Percentiles rank a stretch among this genome's conserved stretches.
These are phyloP conservation scores for Phyllosticta ampelicida DNA, from an alignment of 2,329 filamentous ascomycete species.

Conservation along the genomic window DNA sequence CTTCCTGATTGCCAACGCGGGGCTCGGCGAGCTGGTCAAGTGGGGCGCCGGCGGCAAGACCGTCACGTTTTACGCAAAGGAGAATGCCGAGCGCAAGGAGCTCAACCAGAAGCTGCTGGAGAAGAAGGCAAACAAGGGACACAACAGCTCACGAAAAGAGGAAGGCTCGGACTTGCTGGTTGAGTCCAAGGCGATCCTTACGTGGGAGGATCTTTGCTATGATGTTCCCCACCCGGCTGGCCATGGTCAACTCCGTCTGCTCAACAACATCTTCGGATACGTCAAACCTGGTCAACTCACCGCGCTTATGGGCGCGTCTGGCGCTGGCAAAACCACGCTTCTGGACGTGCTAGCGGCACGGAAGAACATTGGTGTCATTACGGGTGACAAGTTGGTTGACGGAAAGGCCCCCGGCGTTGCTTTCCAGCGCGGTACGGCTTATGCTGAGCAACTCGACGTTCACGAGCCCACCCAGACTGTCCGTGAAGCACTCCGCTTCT, in stretches of 20 bases:
- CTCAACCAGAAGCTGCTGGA: conserved; percentile 53
- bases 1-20: conserved; percentile 62
- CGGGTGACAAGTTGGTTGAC: conserved; percentile 53
- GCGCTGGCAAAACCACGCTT: conserved; percentile 78
- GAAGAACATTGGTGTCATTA: conserved; percentile 55
- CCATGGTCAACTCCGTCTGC: conserved; percentile 56
- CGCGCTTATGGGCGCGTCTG: conserved; percentile 65
- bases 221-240: conserved; percentile 66
- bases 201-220: conserved; percentile 73
- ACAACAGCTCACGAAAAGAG: conserved; percentile 30
- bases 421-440: conserved; percentile 54
- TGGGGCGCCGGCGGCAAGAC: conserved; percentile 73
- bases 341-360: conserved; percentile 62
- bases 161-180: conserved; percentile 39
- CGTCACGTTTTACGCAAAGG: conserved; percentile 64
- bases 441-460: conserved; percentile 55
- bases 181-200: conserved; percentile 45
- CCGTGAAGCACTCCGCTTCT: conserved; percentile 56
- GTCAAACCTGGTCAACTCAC: conserved; percentile 72
- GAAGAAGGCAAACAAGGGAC: conserved; percentile 45
- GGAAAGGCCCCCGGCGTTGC: conserved; percentile 46
- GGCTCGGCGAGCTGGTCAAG: conserved; percentile 67
- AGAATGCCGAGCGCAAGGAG: conserved; percentile 54
- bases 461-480: conserved; percentile 53
- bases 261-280: conserved; percentile 64